A percentile compares a stretch with the other conserved stretches of the same genome.
Evolutionary conservation across 1,284 basidiomycete genomes (phyloP).

Genomic region (Papiliotrema laurentii): DNA sequence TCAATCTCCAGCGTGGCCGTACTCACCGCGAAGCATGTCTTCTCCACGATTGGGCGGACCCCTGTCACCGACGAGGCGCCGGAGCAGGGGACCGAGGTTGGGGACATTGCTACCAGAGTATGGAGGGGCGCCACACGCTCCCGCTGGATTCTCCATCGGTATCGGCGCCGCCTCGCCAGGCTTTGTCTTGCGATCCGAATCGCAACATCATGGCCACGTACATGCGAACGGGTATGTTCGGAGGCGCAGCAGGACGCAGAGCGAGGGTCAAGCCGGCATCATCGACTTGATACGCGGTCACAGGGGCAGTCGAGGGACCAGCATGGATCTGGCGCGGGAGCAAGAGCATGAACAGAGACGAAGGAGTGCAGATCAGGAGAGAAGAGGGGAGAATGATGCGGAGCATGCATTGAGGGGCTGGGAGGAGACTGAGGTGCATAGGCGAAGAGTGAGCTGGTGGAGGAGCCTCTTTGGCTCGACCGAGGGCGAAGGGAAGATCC

Average conservation of each 20-base stretch:
- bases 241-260: conserved; percentile 17
- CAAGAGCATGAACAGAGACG: neutral
- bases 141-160: conserved; percentile 47
- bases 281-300: conserved; percentile 20
- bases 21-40: neutral
- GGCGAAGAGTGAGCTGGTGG: conserved; percentile 3
- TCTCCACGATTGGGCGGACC: conserved; percentile 1
- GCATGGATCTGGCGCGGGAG: neutral
- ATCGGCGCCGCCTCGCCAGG: conserved; percentile 48
- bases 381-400: neutral
- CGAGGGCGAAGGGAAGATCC: conserved; percentile 4
- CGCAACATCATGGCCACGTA: conserved; percentile 10
- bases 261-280: conserved; percentile 22
- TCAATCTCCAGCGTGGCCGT: neutral
- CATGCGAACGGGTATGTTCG: conserved; percentile 5
- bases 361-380: neutral
- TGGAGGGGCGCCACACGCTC: conserved; percentile 23
- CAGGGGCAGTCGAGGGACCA: neutral
- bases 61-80: conserved; percentile 14
- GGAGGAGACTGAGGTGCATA: neutral
- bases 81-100: conserved; percentile 29
- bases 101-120: conserved; percentile 46
- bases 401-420: neutral
- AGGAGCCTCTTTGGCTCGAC: conserved; percentile 1
- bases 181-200: conserved; percentile 40